Evolutionary conservation across 2,329 filamentous ascomycete genomes (phyloP).

Genomic region (Neofusicoccum ribis): DNA sequence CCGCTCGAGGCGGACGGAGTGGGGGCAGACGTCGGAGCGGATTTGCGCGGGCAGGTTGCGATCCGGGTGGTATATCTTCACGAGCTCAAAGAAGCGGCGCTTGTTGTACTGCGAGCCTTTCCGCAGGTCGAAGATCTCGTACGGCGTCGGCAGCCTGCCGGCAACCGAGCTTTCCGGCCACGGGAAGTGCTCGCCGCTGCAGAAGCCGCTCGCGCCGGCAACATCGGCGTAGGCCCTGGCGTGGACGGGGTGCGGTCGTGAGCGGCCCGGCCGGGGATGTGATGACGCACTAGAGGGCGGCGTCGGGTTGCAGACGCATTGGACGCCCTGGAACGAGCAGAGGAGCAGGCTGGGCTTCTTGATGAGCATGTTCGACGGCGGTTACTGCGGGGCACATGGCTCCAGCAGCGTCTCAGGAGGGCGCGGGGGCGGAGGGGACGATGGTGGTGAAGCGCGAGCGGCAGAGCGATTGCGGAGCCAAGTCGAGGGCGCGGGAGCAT

Average conservation of each 20-base stretch:
- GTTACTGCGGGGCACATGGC: conserved; percentile 16
- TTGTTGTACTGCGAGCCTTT: conserved; percentile 75
- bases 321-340: conserved; percentile 30
- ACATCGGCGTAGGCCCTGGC: conserved; percentile 32
- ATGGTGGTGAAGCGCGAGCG: background rate
- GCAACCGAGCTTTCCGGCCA: conserved; percentile 39
- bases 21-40: conserved; percentile 47
- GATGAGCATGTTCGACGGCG: conserved; percentile 36
- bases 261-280: conserved; percentile 26
- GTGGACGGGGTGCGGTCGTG: conserved; percentile 30
- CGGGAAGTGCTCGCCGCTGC: conserved; percentile 21
- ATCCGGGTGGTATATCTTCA: conserved; percentile 96
- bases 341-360: conserved; percentile 36
- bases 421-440: background rate
- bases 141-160: conserved; percentile 68
- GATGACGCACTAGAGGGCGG: conserved; percentile 44
- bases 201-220: conserved; percentile 18
- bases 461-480: conserved; percentile 5
- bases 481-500: conserved; percentile 9
- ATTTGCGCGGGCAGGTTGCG: conserved; percentile 43
- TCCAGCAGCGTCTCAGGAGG: background rate
- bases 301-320: conserved; percentile 25
- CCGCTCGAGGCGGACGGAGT: conserved; percentile 72
- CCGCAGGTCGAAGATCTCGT: conserved; percentile 75
- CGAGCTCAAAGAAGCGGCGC: conserved; percentile 80